These are phyloP conservation scores for Jamesozyma jinghongensis DNA, from an alignment of 805 yeast species.

Conservation along the genomic window DNA sequence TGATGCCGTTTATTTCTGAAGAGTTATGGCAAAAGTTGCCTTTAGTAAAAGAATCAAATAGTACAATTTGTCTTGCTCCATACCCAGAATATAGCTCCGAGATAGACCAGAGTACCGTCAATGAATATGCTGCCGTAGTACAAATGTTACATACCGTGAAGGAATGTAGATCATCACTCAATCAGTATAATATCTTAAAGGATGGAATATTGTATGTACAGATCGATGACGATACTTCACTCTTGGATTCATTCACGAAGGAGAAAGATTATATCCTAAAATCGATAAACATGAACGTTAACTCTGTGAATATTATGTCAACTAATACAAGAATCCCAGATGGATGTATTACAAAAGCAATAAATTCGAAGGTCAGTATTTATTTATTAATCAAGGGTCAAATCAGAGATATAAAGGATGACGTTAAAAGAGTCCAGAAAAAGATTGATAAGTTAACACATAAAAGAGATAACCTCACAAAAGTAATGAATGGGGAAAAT, in stretches of 20 bases:
- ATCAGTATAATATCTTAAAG: conserved; percentile 82
- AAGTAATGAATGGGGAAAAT: conserved; percentile 58
- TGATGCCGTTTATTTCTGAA: conserved; percentile 94
- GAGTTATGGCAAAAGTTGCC: conserved; percentile 99
- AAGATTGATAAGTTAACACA: conserved; percentile 59
- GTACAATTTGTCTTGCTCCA: conserved; percentile 53
- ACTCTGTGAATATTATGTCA: conserved; percentile 53
- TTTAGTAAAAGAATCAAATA: conserved; percentile 52
- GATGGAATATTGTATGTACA: conserved; percentile 79
- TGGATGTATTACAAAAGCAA: conserved; percentile 81
- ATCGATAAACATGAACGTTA: conserved; percentile 82
- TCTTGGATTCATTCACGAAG: conserved; percentile 52
- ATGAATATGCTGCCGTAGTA: conserved; percentile 65
- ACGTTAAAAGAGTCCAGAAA: conserved; percentile 67
- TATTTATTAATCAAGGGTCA: conserved; percentile 89
- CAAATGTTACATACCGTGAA: conserved; percentile 75
- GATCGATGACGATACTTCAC: conserved; percentile 35
- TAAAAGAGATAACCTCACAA: conserved; percentile 50
- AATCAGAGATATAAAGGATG: conserved; percentile 73
- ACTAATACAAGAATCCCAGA: conserved; percentile 53
- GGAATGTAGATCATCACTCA: conserved; percentile 78
- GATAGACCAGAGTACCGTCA: conserved; percentile 41
- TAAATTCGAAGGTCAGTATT: conserved; percentile 68
- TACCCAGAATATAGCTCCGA: conserved; percentile 59
- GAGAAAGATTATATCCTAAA: conserved; percentile 25